A percentile compares a stretch with the other conserved stretches of the same genome.
These are phyloP conservation scores for Aspergillus niger DNA, from an alignment of 2,329 filamentous ascomycete genomes.

Conservation along the genomic window DNA sequence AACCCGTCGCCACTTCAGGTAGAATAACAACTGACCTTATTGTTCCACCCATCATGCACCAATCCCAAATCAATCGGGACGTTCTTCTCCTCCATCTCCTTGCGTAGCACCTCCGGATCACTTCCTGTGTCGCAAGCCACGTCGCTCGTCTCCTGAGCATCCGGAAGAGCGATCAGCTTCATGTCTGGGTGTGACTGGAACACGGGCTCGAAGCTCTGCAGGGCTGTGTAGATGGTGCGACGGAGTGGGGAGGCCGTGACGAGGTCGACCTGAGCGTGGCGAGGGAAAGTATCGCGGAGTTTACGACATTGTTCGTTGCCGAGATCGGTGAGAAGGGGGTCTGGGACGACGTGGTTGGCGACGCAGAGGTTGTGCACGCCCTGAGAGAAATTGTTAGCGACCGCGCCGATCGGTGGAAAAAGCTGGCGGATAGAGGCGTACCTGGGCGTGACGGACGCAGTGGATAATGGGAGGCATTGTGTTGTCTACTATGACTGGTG, in stretches of 20 bases:
- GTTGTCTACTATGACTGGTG: neutral
- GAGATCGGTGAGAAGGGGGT: slow-evolving; percentile 75
- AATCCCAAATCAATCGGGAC: slow-evolving; percentile 63
- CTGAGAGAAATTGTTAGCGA: slow-evolving; percentile 41
- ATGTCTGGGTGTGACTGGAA: slow-evolving; percentile 49
- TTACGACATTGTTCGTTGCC: slow-evolving; percentile 72
- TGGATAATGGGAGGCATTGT: slow-evolving; percentile 47
- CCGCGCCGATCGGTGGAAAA: neutral
- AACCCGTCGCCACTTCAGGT: neutral
- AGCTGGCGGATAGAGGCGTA: slow-evolving; percentile 22
- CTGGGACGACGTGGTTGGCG: slow-evolving; percentile 71
- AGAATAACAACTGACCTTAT: slow-evolving; percentile 53
- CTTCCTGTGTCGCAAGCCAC: slow-evolving; percentile 77
- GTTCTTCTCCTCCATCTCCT: slow-evolving; percentile 61
- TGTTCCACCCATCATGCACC: slow-evolving; percentile 70
- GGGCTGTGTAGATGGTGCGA: slow-evolving; percentile 76
- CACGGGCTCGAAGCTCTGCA: slow-evolving; percentile 65
- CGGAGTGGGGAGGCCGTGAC: slow-evolving; percentile 78
- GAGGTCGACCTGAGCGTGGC: slow-evolving; percentile 66
- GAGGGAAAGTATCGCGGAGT: slow-evolving; percentile 65
- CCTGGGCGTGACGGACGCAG: slow-evolving; percentile 51
- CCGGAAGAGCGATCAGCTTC: slow-evolving; percentile 67
- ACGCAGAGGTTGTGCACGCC: slow-evolving; percentile 77
- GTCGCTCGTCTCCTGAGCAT: slow-evolving; percentile 75
- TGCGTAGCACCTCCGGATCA: slow-evolving; percentile 54